These are phyloP conservation scores for Aspergillus egyptiacus DNA, from an alignment of 495 filamentous ascomycete genomes.

Conservation along the genomic window DNA sequence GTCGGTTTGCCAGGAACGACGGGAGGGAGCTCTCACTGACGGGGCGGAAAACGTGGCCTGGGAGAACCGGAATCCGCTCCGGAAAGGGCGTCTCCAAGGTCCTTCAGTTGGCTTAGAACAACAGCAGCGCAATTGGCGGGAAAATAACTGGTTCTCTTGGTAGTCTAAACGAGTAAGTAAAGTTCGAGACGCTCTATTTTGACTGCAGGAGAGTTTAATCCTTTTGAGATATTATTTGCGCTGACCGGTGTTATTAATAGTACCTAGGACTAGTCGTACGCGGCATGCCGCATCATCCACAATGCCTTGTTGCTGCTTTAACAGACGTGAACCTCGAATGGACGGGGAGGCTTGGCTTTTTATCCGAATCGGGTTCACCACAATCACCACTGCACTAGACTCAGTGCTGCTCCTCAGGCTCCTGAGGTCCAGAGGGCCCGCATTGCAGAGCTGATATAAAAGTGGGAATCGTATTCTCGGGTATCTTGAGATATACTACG, in stretches of 20 bases:
- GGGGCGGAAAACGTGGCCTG: conserved; percentile 21
- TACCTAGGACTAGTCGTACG: no score
- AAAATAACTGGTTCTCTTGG: not conserved
- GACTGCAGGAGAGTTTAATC: not conserved
- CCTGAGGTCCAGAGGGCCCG: no score
- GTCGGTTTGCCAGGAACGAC: not conserved
- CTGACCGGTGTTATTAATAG: conserved; percentile 1
- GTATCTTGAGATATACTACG: no score
- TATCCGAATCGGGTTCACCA: no score
- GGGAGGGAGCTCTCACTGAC: not conserved
- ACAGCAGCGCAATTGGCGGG: conserved; percentile 4
- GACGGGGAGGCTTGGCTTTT: not conserved
- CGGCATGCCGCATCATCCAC: not conserved
- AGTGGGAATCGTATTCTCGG: no score
- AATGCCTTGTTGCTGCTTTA: conserved; percentile 6
- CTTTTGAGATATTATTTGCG: not conserved
- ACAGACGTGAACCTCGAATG: not conserved
- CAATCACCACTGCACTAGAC: no score
- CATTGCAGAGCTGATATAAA: no score
- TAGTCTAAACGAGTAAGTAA: not conserved
- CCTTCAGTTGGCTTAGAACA: not conserved
- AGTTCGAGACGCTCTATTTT: not conserved
- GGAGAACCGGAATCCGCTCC: conserved; percentile 19
- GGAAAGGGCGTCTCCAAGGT: conserved; percentile 9
- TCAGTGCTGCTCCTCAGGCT: no score